phyloP scores from a whole-genome alignment of 371 early-diverging fungal species.

The Rhizopus arrhizus region DNA sequence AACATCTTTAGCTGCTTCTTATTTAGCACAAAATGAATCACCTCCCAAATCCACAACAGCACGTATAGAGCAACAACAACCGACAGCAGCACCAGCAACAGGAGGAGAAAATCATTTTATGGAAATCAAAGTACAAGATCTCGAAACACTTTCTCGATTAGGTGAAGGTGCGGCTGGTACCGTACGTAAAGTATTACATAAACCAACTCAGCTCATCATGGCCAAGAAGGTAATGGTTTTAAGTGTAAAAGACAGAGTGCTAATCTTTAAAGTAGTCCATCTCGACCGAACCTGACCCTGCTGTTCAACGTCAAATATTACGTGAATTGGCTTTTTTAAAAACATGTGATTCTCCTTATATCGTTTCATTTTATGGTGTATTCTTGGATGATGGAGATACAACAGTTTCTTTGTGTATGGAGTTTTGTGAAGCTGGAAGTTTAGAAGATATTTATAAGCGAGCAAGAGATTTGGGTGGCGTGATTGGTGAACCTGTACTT shows the following conservation, averaged over 20 bases:
- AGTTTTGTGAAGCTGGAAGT: slow-evolving; percentile 86
- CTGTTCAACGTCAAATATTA: slow-evolving; percentile 81
- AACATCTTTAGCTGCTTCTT: slow-evolving; percentile 31
- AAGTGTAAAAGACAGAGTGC: neutral
- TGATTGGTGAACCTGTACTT: slow-evolving; percentile 79
- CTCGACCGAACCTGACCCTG: slow-evolving; percentile 68
- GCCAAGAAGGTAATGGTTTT: slow-evolving; percentile 79
- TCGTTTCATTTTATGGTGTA: slow-evolving; percentile 94
- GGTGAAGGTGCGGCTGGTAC: slow-evolving; percentile 96
- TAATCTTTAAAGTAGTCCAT: slow-evolving; percentile 49
- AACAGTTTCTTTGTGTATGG: slow-evolving; percentile 93
- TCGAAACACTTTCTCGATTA: slow-evolving; percentile 67
- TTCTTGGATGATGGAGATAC: slow-evolving; percentile 87
- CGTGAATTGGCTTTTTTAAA: slow-evolving; percentile 89
- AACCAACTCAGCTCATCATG: slow-evolving; percentile 82
- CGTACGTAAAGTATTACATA: slow-evolving; percentile 83
- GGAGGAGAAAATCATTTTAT: slow-evolving; percentile 29
- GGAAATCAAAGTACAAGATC: slow-evolving; percentile 60
- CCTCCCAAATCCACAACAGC: slow-evolving; percentile 2
- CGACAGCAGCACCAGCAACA: slow-evolving; percentile 12
- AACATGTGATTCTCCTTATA: slow-evolving; percentile 88
- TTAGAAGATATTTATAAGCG: slow-evolving; percentile 80
- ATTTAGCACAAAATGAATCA: slow-evolving; percentile 13
- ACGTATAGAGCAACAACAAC: slow-evolving; percentile 8
- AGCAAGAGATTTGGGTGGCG: slow-evolving; percentile 60